phyloP scores from a whole-genome alignment of 139 green algal species.

The Nannochloris sp. region DNA sequence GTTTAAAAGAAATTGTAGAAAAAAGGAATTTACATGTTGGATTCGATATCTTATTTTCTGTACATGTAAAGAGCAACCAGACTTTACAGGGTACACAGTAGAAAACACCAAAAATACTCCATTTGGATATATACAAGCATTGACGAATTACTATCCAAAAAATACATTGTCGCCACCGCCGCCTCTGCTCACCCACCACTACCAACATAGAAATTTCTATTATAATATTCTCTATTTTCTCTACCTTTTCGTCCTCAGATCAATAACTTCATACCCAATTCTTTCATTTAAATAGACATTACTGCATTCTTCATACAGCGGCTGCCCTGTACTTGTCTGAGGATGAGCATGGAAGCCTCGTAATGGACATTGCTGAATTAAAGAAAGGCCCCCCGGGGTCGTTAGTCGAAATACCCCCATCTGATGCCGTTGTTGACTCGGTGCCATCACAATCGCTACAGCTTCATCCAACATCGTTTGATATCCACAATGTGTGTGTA shows the following conservation, averaged over 20 bases:
- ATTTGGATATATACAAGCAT: neutral
- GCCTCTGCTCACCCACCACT: too few species aligned
- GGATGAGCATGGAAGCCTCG: conserved; percentile 88
- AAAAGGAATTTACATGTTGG: neutral
- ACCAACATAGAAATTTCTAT: too few species aligned
- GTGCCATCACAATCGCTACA: conserved; percentile 95
- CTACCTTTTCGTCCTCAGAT: conserved; percentile 57
- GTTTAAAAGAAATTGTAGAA: neutral
- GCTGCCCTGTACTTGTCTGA: conserved; percentile 58
- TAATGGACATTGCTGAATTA: conserved; percentile 77
- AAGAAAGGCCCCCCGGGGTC: conserved; percentile 75
- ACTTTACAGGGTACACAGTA: too few species aligned
- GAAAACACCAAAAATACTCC: too few species aligned
- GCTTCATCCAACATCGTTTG: conserved; percentile 93
- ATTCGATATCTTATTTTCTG: too few species aligned
- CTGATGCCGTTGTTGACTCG: conserved; percentile 38
- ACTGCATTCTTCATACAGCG: conserved; percentile 85
- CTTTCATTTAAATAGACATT: conserved; percentile 87
- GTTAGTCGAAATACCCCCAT: conserved; percentile 89
- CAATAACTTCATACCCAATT: conserved; percentile 70
- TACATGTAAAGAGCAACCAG: too few species aligned
- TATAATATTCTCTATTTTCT: neutral
- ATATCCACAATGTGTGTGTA: conserved; percentile 89
- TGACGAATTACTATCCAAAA: conserved; percentile 1
- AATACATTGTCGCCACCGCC: too few species aligned